Evolutionary conservation across 2,329 filamentous ascomycete genomes (phyloP), one percentile per base, ranked within the genome.

Genomic region (Rhynchosporium secalis): DNA sequence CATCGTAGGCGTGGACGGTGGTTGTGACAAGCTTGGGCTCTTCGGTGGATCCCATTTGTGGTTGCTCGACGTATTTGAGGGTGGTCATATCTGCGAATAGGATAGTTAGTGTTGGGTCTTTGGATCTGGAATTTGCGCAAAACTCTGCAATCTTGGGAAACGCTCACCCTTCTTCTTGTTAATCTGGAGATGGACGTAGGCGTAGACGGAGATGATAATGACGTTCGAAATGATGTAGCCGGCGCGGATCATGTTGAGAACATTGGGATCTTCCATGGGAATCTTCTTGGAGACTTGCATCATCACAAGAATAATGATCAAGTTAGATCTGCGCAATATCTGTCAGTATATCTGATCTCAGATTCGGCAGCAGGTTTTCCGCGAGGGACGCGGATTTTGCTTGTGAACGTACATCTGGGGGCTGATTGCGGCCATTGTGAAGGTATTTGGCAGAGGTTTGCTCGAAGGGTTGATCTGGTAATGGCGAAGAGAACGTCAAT

Each of bases 1-100:
- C 83, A 78, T 99, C 95, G 84, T 99, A 99, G 74, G 93, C 92
- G 81, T 96, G 90, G 77, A 97, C 85, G 66, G 95, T 99, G 66
- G 95, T 99, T 62, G 94, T 97, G 72, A 98, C 90, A 72, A 96
- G 91, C 80, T 97, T 97, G 76, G 90, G 88, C 79, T 97, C 93
- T 78, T 98, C 95, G 73, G 88, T 86, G 71, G 91, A 96, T 72
- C 95, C 95, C 87, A 97, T 91, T 49, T 92, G 87, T 4, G 95
- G 86, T 49, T 93, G 94, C 81, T 99, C 95, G 76, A 99, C 93
- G 80, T 99, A 99, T 81, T 99, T 98, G 75, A 99, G 87, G 3
- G 95, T 96, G 29, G 93, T 96, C 80, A 97, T 85, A 76, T 99
- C 95, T 98, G 74, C 56, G n/a, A 8, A 59, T 26, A 55, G 45